A percentile compares a stretch with the other conserved stretches of the same genome.
phyloP scores from a whole-genome alignment of 495 filamentous ascomycete genomes.

The Aspergillus affinis region DNA sequence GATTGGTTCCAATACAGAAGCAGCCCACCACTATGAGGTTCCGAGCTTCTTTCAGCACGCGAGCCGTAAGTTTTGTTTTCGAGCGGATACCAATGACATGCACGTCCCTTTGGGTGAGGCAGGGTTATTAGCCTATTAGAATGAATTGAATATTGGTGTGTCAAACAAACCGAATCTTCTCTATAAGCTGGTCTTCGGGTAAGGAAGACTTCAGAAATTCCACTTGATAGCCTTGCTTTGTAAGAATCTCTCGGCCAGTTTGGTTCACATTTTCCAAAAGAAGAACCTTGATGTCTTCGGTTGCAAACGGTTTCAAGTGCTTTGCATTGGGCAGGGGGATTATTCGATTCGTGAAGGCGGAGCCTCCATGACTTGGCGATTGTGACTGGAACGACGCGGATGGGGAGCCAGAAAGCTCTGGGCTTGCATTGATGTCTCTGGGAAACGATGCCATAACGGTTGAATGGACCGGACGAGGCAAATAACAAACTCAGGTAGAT shows the following conservation, averaged over 20 bases:
- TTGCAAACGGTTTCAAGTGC: constrained; percentile 92
- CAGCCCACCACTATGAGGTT: constrained; percentile 95
- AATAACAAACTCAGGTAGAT: too few relatives aligned
- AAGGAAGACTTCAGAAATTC: constrained; percentile 86
- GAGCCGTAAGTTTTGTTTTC: constrained; percentile 89
- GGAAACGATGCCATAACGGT: constrained; percentile 19
- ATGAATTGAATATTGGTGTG: neutral
- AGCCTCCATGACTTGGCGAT: constrained; percentile 47
- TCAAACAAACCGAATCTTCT: constrained; percentile 84
- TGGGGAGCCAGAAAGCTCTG: constrained; percentile 60
- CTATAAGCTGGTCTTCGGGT: constrained; percentile 88
- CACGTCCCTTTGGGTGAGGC: constrained; percentile 62
- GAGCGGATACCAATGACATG: constrained; percentile 98
- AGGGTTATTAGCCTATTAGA: neutral
- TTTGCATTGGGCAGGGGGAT: constrained; percentile 54
- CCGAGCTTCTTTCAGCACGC: constrained; percentile 83
- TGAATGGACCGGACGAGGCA: neutral
- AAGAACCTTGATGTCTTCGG: constrained; percentile 92
- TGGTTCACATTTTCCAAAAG: constrained; percentile 95
- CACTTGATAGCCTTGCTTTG: constrained; percentile 89
- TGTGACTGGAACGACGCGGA: constrained; percentile 64
- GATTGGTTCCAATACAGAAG: constrained; percentile 99
- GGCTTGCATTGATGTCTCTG: constrained; percentile 33
- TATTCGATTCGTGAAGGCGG: constrained; percentile 29
- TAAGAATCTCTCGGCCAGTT: constrained; percentile 80